Conservation (phyloP, 2,329 filamentous ascomycete species). For the Colletotrichum sp. region DNA sequence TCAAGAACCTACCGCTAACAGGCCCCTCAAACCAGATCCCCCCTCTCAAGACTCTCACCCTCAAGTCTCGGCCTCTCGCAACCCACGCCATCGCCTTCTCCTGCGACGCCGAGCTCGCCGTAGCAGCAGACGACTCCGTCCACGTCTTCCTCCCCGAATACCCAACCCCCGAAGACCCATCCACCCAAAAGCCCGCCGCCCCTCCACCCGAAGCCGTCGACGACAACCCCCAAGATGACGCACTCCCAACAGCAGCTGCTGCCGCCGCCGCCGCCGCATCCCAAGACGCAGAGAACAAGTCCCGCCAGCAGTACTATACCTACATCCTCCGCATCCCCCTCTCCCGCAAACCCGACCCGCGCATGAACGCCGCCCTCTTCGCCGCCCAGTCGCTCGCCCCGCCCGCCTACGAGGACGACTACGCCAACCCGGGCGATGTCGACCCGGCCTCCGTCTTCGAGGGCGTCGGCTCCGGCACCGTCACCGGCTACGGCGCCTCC, state of each 20-base stretch:
- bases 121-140: conserved; percentile 61
- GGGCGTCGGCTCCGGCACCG: conserved; percentile 50
- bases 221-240: conserved; percentile 27
- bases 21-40: conserved; percentile 36
- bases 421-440: neutral
- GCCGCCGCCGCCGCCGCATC: conserved; percentile 5
- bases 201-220: conserved; percentile 13
- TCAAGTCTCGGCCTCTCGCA: conserved; percentile 48
- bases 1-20: neutral
- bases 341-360: conserved; percentile 40
- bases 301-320: conserved; percentile 35
- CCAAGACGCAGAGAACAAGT: neutral
- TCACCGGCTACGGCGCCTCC: conserved; percentile 53
- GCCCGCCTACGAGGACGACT: conserved; percentile 26
- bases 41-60: conserved; percentile 50
- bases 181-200: conserved; percentile 7
- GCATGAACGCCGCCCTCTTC: conserved; percentile 52
- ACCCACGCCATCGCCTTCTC: conserved; percentile 56
- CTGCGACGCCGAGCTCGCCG: conserved; percentile 61
- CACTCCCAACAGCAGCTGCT: conserved; percentile 21
- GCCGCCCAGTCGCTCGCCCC: conserved; percentile 38
- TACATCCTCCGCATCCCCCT: conserved; percentile 36
- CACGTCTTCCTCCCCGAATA: conserved; percentile 57
- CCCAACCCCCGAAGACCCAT: conserved; percentile 22
- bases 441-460: conserved; percentile 29